These are phyloP conservation scores for Nemania diffusa DNA, from an alignment of 2,329 filamentous ascomycete genomes.

Conservation along the genomic window DNA sequence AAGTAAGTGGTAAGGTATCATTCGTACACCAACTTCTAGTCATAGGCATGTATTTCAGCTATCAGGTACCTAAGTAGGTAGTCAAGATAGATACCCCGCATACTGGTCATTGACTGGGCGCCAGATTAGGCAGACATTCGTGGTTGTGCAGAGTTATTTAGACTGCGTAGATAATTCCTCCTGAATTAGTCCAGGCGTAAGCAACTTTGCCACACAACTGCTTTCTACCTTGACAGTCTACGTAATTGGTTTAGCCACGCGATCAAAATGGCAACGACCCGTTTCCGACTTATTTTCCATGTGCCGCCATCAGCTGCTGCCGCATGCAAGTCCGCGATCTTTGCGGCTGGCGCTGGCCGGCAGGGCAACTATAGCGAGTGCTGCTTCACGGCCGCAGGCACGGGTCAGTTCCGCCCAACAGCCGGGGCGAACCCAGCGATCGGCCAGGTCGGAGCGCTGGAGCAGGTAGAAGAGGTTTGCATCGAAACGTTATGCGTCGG, in stretches of 20 bases:
- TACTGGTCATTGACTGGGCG: not conserved
- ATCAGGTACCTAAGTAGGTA: not conserved
- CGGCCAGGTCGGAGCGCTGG: slow-evolving; percentile 65
- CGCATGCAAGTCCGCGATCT: slow-evolving; percentile 65
- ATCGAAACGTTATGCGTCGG: slow-evolving; percentile 73
- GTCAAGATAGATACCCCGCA: not conserved
- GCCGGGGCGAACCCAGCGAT: slow-evolving; percentile 70
- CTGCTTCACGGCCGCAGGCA: slow-evolving; percentile 64
- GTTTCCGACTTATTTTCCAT: slow-evolving; percentile 61
- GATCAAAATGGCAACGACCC: slow-evolving; percentile 28
- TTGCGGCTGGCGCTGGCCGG: slow-evolving; percentile 66
- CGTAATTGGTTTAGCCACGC: not conserved
- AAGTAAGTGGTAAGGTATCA: not conserved
- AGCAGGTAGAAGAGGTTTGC: slow-evolving; percentile 68
- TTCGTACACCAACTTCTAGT: not conserved
- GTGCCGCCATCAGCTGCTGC: slow-evolving; percentile 57
- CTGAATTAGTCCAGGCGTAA: not conserved
- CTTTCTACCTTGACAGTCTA: not conserved
- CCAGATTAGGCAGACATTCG: not conserved
- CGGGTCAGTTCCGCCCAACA: slow-evolving; percentile 73
- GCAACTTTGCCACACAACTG: not conserved
- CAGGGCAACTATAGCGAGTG: slow-evolving; percentile 66
- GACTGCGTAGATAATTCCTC: not conserved
- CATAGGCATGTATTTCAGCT: not conserved
- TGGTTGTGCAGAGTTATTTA: not conserved